Base-by-base conservation (phyloP, 106 monocot species). In the Dactylorhiza incarnata region DNA sequence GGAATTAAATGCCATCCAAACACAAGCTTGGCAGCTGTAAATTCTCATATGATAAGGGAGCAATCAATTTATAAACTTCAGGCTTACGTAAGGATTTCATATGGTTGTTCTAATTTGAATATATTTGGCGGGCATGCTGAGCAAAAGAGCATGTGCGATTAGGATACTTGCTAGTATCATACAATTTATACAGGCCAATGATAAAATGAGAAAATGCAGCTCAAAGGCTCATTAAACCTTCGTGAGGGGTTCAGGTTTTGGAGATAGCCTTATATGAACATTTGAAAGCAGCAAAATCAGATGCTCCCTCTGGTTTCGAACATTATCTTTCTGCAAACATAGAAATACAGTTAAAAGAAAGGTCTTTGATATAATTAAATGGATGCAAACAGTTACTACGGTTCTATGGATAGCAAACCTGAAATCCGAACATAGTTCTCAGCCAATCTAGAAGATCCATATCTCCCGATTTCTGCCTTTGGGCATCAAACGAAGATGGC, bases 381-480 rank as follows among this genome's bases (percentile, higher is more conserved):
- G 43, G 5, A 15, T 44, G 59, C 5, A 45, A 43, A 67, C 9
- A 78, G 5, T 11, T 49, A 6, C 48, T 13, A 49, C 6, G 8
- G 45, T 6, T 24, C 0, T 83, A 24, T 49, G 76, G 51, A 77
- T 55, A 56, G 4, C 20, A 55, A 10, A 94, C 99, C 94, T 99
- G 99, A 84, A 99, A 99, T 45, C 99, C 99, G 78, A 99, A 99
- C 89, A 94, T 94, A 29, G 86, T 84, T 24, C 94, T 88, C 50
- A 99, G 82, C 99, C 99, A 99, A 73, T 99, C 99, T 48, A 99
- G 88, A 75, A 94, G 79, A 76, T 99, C 99, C 76, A 94, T 51
- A 67, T 94, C 94, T 63, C 88, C 94, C 48, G 84, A 61, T 77
- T 90, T 99, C 77, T 94, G 94, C 52, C 85, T 91, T 54, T 91